Evolutionary conservation across 371 early-diverging fungal genomes (phyloP), one percentile per base, ranked within the genome.

Genomic region (Mortierella sp.): DNA sequence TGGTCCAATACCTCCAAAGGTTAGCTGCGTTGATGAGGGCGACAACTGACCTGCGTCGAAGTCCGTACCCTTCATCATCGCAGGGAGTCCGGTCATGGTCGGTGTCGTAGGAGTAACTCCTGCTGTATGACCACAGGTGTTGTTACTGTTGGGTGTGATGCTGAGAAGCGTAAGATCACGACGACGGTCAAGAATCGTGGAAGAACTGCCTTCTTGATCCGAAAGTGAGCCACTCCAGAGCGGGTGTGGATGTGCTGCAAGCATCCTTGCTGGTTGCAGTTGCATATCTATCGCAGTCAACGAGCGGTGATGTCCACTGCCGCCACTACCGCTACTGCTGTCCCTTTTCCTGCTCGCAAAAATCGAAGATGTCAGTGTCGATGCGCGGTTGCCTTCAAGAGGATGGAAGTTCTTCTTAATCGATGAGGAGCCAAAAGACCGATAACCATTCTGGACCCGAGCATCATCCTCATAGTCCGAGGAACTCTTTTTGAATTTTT

Each of bases 161-260:
- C 72, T 72, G 43, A 72, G n/a, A 11, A 72, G 60, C 6, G 75
- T 63, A 12, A 67, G n/a, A 2, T 56, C 60, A 4, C 75, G 75
- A 7, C 63, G 60, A 8, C 68, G 34, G 30, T 60, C 75, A 28
- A 44, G 56, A 4, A 26, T 17, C 4, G 64, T 28, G 6, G 75
- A 31, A 0, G 54, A 41, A 26, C 24, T 23, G 3, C 52, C 54
- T 41, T 76, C 78, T 21, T 70, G 78, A 30, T 76, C 78, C 0
- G 78, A 76, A 24, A 76, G 41, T 3, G 78, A 69, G 1, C 70
- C 78, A 37, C 78, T 70, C 78, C 78, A 76, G 9, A 76, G 66
- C 0, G 78, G 78, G n/a, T 76, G 78, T 23, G 78, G 78, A 26
- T 69, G 70, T 19, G 78, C 75, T 6, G 58, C 39, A 30, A 68